phyloP scores from a whole-genome alignment of 2,329 filamentous ascomycete species.

The Fusarium neocosmosporiellum region DNA sequence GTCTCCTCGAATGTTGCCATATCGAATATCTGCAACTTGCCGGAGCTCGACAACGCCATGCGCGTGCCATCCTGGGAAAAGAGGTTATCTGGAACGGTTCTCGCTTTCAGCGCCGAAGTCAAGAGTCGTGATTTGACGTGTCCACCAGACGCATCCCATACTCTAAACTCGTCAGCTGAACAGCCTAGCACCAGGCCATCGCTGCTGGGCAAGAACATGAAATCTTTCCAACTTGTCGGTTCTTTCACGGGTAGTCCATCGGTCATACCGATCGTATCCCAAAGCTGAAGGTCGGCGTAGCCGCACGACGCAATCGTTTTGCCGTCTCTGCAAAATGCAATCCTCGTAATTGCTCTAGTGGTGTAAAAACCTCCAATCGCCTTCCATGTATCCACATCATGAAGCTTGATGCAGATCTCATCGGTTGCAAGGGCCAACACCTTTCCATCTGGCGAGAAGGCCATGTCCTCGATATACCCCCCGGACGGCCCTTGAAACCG shows the following conservation, averaged over 20 bases:
- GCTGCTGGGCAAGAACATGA: not conserved
- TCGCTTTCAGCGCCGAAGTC: not conserved
- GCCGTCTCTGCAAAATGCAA: not conserved
- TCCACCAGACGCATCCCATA: not conserved
- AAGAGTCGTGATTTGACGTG: not conserved
- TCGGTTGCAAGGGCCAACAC: not conserved
- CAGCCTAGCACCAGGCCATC: not conserved
- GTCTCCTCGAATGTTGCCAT: not conserved
- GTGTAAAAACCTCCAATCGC: not conserved
- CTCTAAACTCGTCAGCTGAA: no score
- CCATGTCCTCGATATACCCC: not conserved
- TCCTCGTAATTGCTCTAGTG: fast-evolving
- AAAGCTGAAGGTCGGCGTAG: not conserved
- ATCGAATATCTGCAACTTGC: not conserved
- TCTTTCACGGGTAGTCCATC: not conserved
- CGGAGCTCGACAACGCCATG: not conserved
- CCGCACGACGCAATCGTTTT: not conserved
- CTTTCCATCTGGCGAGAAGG: not conserved
- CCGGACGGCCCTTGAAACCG: not conserved
- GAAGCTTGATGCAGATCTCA: not conserved
- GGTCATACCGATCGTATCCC: not conserved
- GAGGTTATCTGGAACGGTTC: not conserved
- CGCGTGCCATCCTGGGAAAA: not conserved
- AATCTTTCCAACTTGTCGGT: not conserved
- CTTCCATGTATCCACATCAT: not conserved